phyloP scores from a whole-genome alignment of 331 rosid genomes.

The Erythrophleum ivorense region DNA sequence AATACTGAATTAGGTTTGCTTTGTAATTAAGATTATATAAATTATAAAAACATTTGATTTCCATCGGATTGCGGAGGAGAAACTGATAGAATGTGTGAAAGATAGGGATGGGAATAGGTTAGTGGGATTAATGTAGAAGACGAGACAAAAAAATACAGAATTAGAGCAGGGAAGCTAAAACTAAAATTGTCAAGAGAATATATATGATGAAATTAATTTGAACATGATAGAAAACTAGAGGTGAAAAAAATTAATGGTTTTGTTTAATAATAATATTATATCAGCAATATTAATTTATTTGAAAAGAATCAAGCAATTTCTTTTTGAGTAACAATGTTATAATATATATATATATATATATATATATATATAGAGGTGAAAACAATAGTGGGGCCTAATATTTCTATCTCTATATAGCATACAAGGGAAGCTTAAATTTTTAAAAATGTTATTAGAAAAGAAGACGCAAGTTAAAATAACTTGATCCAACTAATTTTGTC shows the following conservation, averaged over 20 bases:
- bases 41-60: neutral
- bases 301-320: neutral
- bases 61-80: neutral
- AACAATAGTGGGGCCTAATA: neutral
- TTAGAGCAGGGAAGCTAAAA: no score
- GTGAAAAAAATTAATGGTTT: neutral
- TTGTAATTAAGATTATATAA: neutral
- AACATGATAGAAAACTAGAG: neutral
- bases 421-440: neutral
- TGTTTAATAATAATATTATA: neutral
- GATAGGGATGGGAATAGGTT: neutral
- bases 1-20: neutral
- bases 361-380: neutral
- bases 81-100: neutral
- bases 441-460: neutral
- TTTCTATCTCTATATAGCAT: neutral
- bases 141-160: neutral
- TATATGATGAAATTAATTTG: neutral
- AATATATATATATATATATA: no score
- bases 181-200: neutral
- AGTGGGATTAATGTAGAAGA: neutral
- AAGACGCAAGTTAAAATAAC: neutral
- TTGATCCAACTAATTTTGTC: conserved; percentile 22
- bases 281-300: neutral
- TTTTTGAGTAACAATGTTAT: neutral